Evolutionary conservation across 2,329 filamentous ascomycete genomes (phyloP).

Genomic region (Pseudomassariella vexata): DNA sequence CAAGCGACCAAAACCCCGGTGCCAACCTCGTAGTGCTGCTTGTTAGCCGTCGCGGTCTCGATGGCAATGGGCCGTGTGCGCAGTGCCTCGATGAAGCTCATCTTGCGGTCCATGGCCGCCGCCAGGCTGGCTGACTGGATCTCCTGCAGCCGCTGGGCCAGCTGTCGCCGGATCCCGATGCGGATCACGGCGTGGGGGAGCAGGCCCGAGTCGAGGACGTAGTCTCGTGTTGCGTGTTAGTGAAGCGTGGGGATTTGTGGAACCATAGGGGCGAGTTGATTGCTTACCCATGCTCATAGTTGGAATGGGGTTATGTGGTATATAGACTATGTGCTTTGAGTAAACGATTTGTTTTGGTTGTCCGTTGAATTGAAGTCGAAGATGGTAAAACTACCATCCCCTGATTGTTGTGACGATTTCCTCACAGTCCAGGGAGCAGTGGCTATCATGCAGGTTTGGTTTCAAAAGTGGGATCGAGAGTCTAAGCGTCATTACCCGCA

Average conservation of each 20-base stretch:
- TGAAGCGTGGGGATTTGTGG: not conserved
- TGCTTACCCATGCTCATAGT: too few relatives aligned
- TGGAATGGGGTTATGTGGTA: too few relatives aligned
- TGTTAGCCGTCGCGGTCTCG: conserved; percentile 58
- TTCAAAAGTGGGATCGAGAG: too few relatives aligned
- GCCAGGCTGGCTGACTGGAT: conserved; percentile 49
- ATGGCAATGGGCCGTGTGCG: conserved; percentile 60
- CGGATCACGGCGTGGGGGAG: conserved; percentile 59
- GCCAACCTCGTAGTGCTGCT: conserved; percentile 69
- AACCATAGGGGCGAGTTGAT: not conserved
- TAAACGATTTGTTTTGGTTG: too few relatives aligned
- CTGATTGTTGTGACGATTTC: too few relatives aligned
- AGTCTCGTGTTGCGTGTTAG: conserved; percentile 30
- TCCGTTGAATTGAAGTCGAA: too few relatives aligned
- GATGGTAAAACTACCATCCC: too few relatives aligned
- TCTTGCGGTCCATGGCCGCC: conserved; percentile 52
- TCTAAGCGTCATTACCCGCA: too few relatives aligned
- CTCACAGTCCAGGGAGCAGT: too few relatives aligned
- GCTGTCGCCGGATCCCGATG: conserved; percentile 59
- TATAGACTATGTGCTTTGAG: too few relatives aligned
- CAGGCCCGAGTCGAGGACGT: conserved; percentile 59
- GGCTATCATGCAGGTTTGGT: too few relatives aligned
- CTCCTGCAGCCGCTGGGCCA: conserved; percentile 51
- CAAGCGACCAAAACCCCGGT: conserved; percentile 56
- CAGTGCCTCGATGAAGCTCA: conserved; percentile 56